phyloP scores from a whole-genome alignment of 208 protist genomes.

The Wallacemonas collosoma region DNA sequence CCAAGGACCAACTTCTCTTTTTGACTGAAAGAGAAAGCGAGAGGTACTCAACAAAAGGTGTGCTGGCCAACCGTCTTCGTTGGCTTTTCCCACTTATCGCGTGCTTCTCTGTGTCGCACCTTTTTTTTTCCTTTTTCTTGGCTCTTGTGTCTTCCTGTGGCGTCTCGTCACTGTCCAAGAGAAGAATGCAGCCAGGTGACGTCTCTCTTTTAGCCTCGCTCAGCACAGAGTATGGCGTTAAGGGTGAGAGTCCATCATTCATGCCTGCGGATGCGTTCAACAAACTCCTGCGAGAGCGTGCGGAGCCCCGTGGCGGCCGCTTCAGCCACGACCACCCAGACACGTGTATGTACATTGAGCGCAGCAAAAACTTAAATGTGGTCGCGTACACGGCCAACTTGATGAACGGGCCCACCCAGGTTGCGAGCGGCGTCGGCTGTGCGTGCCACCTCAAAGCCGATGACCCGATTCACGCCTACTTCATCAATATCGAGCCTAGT shows the following conservation, averaged over 20 bases:
- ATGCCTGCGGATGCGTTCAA: constrained; percentile 38
- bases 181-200: constrained; percentile 12
- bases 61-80: too few species aligned
- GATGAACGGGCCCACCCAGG: constrained; percentile 13
- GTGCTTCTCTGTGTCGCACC: too few species aligned
- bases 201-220: constrained; percentile 29
- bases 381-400: constrained; percentile 75
- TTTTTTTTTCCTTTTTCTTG: background rate
- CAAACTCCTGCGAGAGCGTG: constrained; percentile 31
- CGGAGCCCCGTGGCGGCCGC: constrained; percentile 52
- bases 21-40: too few species aligned
- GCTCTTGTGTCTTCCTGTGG: too few species aligned
- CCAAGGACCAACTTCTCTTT: too few species aligned
- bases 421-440: constrained; percentile 34
- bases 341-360: constrained; percentile 82
- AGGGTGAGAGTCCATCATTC: constrained; percentile 28
- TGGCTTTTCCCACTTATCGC: too few species aligned
- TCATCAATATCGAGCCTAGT: constrained; percentile 67
- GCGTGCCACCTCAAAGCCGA: constrained; percentile 36
- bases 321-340: constrained; percentile 74
- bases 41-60: too few species aligned
- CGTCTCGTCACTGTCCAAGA: too few species aligned
- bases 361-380: constrained; percentile 79
- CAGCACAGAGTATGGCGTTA: constrained; percentile 30
- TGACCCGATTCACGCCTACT: constrained; percentile 73